A percentile compares a stretch with the other conserved stretches of the same genome.
Conservation (phyloP, 2,329 filamentous ascomycete species). For the Cadophora sp. region DNA sequence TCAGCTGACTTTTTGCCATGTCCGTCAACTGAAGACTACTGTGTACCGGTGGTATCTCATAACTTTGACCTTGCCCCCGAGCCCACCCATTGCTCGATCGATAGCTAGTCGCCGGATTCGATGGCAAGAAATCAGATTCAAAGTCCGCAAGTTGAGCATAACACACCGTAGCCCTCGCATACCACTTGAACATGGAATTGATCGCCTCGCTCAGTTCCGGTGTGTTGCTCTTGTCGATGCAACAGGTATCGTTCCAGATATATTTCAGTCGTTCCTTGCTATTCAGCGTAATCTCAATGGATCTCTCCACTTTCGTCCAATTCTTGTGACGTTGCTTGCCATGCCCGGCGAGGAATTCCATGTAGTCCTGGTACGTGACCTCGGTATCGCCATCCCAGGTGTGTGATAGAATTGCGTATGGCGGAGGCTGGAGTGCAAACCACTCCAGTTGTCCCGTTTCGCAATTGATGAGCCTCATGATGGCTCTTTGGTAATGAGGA, state of each 20-base stretch:
- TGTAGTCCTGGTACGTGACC: conserved; percentile 37
- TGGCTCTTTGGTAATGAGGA: not conserved
- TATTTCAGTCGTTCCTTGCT: conserved; percentile 18
- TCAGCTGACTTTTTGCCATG: not conserved
- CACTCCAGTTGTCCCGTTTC: not conserved
- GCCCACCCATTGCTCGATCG: not conserved
- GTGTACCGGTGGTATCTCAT: conserved; percentile 15
- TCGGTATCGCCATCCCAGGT: conserved; percentile 40
- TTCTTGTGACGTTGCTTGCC: not conserved
- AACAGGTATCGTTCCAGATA: conserved; percentile 27
- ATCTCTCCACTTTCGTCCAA: not conserved
- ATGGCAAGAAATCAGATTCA: not conserved
- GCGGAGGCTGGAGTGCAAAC: not conserved
- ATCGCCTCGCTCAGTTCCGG: conserved; percentile 24
- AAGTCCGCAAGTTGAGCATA: conserved; percentile 26
- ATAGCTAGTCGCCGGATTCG: not conserved
- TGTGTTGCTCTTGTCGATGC: conserved; percentile 27
- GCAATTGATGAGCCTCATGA: not conserved
- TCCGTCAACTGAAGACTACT: not conserved
- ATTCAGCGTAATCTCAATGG: not conserved
- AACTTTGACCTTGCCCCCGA: not conserved
- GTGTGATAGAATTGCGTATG: conserved; percentile 44
- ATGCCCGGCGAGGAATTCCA: not conserved
- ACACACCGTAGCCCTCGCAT: conserved; percentile 19
- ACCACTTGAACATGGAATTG: conserved; percentile 28